These are phyloP conservation scores for Yarrowia galli DNA, from an alignment of 1,139 yeast species.

Conservation along the genomic window DNA sequence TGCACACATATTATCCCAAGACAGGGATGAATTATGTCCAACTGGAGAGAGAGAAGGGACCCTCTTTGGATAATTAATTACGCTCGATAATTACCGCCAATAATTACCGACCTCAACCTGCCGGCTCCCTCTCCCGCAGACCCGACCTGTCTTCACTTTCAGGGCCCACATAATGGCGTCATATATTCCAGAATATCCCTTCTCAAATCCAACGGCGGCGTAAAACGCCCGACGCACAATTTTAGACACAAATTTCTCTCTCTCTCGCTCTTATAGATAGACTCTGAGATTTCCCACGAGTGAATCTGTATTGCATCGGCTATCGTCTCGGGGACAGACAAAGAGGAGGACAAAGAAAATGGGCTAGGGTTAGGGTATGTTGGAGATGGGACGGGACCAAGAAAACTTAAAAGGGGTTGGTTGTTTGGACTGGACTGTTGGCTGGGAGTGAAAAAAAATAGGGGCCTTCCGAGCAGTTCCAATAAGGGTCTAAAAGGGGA, in stretches of 20 bases:
- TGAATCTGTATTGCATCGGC: conserved; percentile 11
- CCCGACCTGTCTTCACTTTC: not conserved
- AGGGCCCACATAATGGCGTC: conserved; percentile 5
- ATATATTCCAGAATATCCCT: not conserved
- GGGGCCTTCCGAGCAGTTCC: not conserved
- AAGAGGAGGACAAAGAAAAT: not conserved
- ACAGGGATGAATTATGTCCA: not conserved
- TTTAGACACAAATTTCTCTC: no score
- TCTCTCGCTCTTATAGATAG: not conserved
- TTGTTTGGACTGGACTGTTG: no score
- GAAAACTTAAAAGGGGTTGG: no score
- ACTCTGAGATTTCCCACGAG: not conserved
- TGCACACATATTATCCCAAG: not conserved
- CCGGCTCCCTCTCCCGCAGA: not conserved
- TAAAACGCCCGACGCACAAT: no score
- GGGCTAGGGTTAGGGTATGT: not conserved
- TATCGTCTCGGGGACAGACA: conserved; percentile 1
- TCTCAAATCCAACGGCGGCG: no score
- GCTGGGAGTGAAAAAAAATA: no score
- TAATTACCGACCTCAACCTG: not conserved
- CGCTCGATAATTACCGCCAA: no score
- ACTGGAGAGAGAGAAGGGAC: no score
- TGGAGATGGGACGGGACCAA: no score
- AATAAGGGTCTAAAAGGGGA: not conserved
- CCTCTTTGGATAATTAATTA: no score